Percentiles rank a stretch among this genome's conserved stretches.
phyloP scores from a whole-genome alignment of 1,284 basidiomycete genomes.

The Phellinidium pouzarii region DNA sequence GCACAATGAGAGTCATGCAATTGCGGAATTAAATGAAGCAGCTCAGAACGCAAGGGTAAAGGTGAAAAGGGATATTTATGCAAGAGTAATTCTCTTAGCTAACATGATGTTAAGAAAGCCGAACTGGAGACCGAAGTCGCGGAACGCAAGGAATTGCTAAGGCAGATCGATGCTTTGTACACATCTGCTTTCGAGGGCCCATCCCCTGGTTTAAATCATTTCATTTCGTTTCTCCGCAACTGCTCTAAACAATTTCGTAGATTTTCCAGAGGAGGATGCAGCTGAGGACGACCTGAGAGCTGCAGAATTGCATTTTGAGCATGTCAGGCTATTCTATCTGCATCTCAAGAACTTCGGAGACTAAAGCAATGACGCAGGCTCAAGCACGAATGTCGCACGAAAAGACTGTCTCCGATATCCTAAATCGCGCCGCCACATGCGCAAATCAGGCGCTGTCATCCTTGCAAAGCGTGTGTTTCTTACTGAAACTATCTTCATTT shows the following conservation, averaged over 20 bases:
- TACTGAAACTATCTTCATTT: background rate
- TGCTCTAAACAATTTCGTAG: background rate
- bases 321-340: constrained; percentile 2
- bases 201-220: constrained; percentile 11
- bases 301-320: constrained; percentile 10
- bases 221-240: background rate
- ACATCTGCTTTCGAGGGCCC: constrained; percentile 15
- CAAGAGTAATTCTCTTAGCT: no score
- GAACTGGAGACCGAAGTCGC: constrained; percentile 6
- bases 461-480: constrained; percentile 13
- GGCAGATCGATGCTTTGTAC: constrained; percentile 9
- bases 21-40: constrained; percentile 13
- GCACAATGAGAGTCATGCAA: constrained; percentile 13
- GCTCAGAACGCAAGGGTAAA: constrained; percentile 10
- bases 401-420: constrained; percentile 9
- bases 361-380: background rate
- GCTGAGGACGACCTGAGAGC: constrained; percentile 13
- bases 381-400: constrained; percentile 11
- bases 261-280: constrained; percentile 19
- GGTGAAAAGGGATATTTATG: constrained; percentile 1
- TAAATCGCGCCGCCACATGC: constrained; percentile 9
- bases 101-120: constrained; percentile 5
- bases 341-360: background rate
- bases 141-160: constrained; percentile 4
- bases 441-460: constrained; percentile 10